Evolutionary conservation across 2,329 filamentous ascomycete genomes (phyloP).

Genomic region (Simplicillium sp.): DNA sequence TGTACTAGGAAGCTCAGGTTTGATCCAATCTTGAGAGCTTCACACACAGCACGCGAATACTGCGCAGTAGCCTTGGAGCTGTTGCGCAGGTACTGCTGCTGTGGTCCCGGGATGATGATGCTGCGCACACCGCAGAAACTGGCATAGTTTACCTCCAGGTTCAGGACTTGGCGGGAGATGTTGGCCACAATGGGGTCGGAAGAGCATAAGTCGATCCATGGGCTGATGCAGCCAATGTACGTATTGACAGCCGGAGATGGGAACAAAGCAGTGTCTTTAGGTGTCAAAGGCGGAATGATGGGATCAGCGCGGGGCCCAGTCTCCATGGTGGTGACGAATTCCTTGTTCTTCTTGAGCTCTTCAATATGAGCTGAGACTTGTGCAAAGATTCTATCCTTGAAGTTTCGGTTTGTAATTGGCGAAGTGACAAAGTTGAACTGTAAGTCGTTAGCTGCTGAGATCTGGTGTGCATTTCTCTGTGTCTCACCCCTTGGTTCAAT

Average conservation of each 20-base stretch:
- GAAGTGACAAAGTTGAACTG: constrained; percentile 74
- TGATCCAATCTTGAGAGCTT: constrained; percentile 64
- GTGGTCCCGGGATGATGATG: constrained; percentile 73
- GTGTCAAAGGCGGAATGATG: constrained; percentile 59
- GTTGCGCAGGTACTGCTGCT: constrained; percentile 45
- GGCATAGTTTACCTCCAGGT: constrained; percentile 86
- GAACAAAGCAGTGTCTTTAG: constrained; percentile 67
- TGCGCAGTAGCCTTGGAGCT: constrained; percentile 49
- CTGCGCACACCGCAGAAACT: constrained; percentile 87
- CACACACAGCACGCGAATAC: constrained; percentile 76
- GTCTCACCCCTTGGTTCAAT: constrained; percentile 58
- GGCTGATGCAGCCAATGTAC: constrained; percentile 69
- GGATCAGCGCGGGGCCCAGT: constrained; percentile 43
- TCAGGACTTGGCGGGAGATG: constrained; percentile 81
- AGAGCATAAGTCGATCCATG: constrained; percentile 88
- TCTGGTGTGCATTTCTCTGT: constrained; percentile 4
- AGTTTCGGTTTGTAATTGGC: constrained; percentile 66
- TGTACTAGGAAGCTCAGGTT: constrained; percentile 75
- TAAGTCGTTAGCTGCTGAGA: constrained; percentile 10
- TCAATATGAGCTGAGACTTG: constrained; percentile 48
- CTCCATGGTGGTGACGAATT: constrained; percentile 25
- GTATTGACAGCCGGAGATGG: constrained; percentile 62
- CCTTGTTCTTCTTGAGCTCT: constrained; percentile 29
- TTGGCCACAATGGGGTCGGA: constrained; percentile 73
- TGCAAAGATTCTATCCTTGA: constrained; percentile 57